phyloP scores from a whole-genome alignment of 2,329 filamentous ascomycete genomes.

The Cordyceps fumosorosea region DNA sequence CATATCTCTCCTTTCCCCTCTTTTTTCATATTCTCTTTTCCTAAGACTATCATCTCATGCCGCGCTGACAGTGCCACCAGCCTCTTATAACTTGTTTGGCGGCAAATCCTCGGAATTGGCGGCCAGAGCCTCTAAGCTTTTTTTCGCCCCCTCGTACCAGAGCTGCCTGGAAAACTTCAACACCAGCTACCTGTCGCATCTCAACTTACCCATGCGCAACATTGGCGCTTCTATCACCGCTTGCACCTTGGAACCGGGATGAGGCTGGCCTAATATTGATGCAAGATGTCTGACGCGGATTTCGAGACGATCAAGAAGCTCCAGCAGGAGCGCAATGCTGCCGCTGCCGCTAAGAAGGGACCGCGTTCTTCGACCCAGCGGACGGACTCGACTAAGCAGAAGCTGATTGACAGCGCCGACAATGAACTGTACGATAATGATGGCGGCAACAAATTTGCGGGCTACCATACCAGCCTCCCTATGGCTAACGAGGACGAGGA shows the following conservation, averaged over 20 bases:
- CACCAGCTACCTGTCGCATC: slow-evolving; percentile 23
- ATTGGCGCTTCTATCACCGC: slow-evolving; percentile 26
- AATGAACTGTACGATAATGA: slow-evolving; percentile 78
- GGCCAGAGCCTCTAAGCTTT: slow-evolving; percentile 18
- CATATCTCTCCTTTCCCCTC: background rate
- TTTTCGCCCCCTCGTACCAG: slow-evolving; percentile 24
- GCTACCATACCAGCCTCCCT: slow-evolving; percentile 86
- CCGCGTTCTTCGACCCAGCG: slow-evolving; percentile 73
- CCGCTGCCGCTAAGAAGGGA: slow-evolving; percentile 71
- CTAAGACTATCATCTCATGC: background rate
- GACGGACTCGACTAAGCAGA: slow-evolving; percentile 84
- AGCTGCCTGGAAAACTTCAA: slow-evolving; percentile 20
- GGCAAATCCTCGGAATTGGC: slow-evolving; percentile 5
- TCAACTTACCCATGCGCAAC: slow-evolving; percentile 29
- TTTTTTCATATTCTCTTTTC: background rate
- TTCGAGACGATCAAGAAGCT: slow-evolving; percentile 83
- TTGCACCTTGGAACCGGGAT: slow-evolving; percentile 37
- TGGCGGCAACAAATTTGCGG: slow-evolving; percentile 72
- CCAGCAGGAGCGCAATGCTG: slow-evolving; percentile 87
- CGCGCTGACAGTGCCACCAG: background rate
- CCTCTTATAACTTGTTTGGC: background rate
- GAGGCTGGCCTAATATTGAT: slow-evolving; percentile 30
- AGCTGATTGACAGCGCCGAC: slow-evolving; percentile 83
- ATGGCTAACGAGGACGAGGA: slow-evolving; percentile 71
- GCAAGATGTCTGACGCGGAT: slow-evolving; percentile 67